Evolutionary conservation across 441 rosid genomes (phyloP), one percentile per base, ranked within the genome.

Genomic region (Populus hybrid): DNA sequence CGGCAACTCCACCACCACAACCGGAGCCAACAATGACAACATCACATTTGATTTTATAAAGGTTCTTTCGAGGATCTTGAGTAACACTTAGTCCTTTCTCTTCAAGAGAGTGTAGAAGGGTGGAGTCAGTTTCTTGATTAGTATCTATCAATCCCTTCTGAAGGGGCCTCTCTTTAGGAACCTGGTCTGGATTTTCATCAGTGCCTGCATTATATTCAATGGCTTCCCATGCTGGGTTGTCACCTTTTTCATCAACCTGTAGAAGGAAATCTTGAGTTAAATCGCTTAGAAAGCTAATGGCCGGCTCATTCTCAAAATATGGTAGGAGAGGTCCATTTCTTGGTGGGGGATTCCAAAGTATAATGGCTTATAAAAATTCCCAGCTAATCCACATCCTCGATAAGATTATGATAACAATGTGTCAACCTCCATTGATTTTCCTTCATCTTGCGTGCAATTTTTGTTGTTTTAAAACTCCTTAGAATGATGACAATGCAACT

Each of bases 1-100:
- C 98, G 0, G 98, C 97, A 12, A 95, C 98, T 5, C 97, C 97
- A 19, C 99, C 99, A 3, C 99, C 99, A 19, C 97, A 89, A 40
- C 99, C 99, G 1, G 98, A 94, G 10, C 99, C 98, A 7, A 95
- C 84, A 12, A 95, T 77, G 0, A 89, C 90, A 7, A 74, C 97
- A 70, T 95, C 99, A 30, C 98, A 95, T 75, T 89, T 87, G 83
- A 95, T 87, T 74, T 40, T 89, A 80, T 77, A 84, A 9, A 77
- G 64, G 1, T 84, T 81, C 1, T 78, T 72, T 35, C 76, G 11
- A 0, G 78, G 16, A 66, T 88, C 90, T 1, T 72, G 72, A 0
- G 78, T 69, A 8, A 83, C 90, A 73, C 82, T 50, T 30, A 95
- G 90, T 72, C 97, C 97, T 82, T 92, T 91, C 23, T 84, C 76